Percentiles rank a stretch among this genome's conserved stretches.
phyloP scores from a whole-genome alignment of 2,329 filamentous ascomycete species.

The Phialocephala subalpina region DNA sequence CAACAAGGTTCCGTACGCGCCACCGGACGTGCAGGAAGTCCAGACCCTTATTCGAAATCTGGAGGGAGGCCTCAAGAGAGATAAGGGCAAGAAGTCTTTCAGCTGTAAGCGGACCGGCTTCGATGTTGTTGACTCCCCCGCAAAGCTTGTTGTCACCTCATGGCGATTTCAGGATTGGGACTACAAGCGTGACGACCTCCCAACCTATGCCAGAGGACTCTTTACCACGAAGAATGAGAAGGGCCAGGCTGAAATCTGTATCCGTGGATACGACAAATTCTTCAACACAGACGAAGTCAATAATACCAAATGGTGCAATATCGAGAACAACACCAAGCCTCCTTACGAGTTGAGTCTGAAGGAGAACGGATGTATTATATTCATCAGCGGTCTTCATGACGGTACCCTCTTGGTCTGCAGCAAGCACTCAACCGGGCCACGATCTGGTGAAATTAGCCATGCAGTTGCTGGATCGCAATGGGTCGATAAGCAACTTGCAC shows the following conservation, averaged over 20 bases:
- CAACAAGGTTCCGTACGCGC: conserved; percentile 64
- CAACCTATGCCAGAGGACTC: conserved; percentile 91
- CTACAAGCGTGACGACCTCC: conserved; percentile 86
- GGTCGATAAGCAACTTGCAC: conserved; percentile 80
- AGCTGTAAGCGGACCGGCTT: conserved; percentile 85
- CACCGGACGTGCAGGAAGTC: conserved; percentile 76
- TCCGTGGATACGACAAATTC: conserved; percentile 97
- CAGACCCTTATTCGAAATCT: conserved; percentile 57
- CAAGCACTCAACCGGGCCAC: conserved; percentile 92
- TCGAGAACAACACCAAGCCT: conserved; percentile 77
- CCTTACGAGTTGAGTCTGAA: conserved; percentile 97
- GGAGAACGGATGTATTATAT: conserved; percentile 99
- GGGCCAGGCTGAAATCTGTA: conserved; percentile 78
- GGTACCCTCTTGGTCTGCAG: conserved; percentile 94
- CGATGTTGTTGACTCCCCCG: conserved; percentile 66
- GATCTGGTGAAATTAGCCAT: conserved; percentile 77
- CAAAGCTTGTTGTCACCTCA: conserved; percentile 78
- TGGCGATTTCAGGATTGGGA: conserved; percentile 97
- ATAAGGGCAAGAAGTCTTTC: conserved; percentile 68
- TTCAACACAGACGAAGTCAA: conserved; percentile 90
- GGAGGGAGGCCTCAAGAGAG: conserved; percentile 71
- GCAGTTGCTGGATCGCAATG: conserved; percentile 83
- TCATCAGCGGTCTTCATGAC: conserved; percentile 90
- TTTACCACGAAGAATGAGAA: conserved; percentile 81
- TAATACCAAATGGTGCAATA: conserved; percentile 84